Percentiles rank a stretch among this genome's conserved stretches.
phyloP scores from a whole-genome alignment of 2,329 filamentous ascomycete genomes.

The Colletotrichum falcatum region DNA sequence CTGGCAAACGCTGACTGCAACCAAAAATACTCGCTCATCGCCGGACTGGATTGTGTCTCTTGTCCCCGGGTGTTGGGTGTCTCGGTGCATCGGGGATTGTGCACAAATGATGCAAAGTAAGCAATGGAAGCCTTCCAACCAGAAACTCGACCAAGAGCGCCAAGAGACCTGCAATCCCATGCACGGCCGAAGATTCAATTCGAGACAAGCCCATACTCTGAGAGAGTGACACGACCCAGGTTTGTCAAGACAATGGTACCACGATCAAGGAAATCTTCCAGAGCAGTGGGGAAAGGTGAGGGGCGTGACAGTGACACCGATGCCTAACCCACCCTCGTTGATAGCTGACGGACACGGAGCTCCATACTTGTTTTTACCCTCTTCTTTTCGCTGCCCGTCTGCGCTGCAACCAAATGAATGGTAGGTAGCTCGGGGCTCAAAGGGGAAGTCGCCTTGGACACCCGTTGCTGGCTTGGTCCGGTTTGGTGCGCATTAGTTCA shows the following conservation, averaged over 20 bases:
- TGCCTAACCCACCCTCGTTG: conserved; percentile 11
- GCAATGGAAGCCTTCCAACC: not conserved
- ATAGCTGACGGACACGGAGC: conserved; percentile 13
- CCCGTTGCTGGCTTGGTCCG: conserved; percentile 19
- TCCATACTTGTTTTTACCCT: conserved; percentile 15
- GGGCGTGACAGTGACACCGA: not conserved
- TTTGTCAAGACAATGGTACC: conserved; percentile 19
- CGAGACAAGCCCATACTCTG: conserved; percentile 2
- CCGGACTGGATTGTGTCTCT: conserved; percentile 3
- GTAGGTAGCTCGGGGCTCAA: conserved; percentile 6
- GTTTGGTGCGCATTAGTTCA: conserved; percentile 28
- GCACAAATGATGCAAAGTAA: conserved; percentile 19
- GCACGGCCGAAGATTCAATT: not conserved
- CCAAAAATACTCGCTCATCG: not conserved
- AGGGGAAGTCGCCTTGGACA: conserved; percentile 22
- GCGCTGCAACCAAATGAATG: conserved; percentile 15
- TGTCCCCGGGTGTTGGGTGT: not conserved
- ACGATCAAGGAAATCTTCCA: conserved; percentile 20
- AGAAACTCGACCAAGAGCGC: not conserved
- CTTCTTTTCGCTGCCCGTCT: not conserved
- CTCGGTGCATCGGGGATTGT: conserved; percentile 11
- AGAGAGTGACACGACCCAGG: conserved; percentile 1
- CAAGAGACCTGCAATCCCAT: not conserved
- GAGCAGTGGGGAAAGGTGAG: not conserved
- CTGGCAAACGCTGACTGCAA: conserved; percentile 12